Evolutionary conservation across 371 early-diverging fungal genomes (phyloP), one percentile per base, ranked within the genome.

Genomic region (Massospora cicadina): DNA sequence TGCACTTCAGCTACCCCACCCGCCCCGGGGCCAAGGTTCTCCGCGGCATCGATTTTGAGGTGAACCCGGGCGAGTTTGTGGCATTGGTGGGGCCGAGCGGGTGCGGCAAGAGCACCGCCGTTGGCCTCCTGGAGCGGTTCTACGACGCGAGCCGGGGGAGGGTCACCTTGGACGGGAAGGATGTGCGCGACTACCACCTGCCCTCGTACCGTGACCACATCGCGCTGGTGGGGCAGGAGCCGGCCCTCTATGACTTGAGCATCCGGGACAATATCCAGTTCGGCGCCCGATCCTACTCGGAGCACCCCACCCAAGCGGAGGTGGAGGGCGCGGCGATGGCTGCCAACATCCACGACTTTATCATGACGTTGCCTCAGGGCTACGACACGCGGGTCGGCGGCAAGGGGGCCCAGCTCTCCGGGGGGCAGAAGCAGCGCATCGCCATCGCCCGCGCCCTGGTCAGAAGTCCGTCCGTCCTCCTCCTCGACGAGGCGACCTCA

Each of bases 401-500:
- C 63, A 81, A 80, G 67, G 89, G 86, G 10, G 76, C 79, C 25
- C 81, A 80, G 65, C 65, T 86, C 0, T 79, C 80, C 63, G 87
- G 87, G 61, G 88, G 88, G 29, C 81, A 80, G 71, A 81, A 81
- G 67, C 87, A 87, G 69, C 79, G 86, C 69, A 78, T 87, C 72
- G 76, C 81, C 26, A 77, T 86, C 65, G 82, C 86, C 24, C 77
- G 88, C 66, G 83, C 83, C 0, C 57, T 83, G 10, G 81, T 97
- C 70, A 83, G 87, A 63, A 82, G 92, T 65, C 93, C 93, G 25
- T 78, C 76, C 64, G 81, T 97, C 5, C 72, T 96, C 54, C 72
- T 98, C 21, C 74, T 98, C 27, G 99, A 99, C 69, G 99, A 99
- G 70, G 95, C 98, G 0, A 98, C 98, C 0, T 87, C 90, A 1